Conservation (phyloP, 2,329 filamentous ascomycete genomes). For the Xylaria sp. region DNA sequence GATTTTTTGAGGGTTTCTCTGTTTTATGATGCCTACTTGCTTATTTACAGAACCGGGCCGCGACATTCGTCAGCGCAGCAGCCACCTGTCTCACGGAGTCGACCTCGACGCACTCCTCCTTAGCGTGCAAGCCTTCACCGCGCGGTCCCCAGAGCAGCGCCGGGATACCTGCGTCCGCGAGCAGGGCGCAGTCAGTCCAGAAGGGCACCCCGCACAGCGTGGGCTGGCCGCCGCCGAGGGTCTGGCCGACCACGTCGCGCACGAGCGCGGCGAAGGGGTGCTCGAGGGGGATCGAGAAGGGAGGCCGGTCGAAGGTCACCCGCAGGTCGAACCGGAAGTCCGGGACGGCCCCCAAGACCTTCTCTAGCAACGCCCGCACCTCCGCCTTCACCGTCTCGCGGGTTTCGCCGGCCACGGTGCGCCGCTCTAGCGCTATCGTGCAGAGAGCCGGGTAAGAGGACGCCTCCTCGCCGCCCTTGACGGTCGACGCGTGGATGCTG, state of each 20-base stretch:
- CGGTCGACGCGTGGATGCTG: conserved; percentile 50
- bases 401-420: conserved; percentile 50
- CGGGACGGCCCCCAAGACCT: conserved; percentile 36
- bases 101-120: conserved; percentile 53
- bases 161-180: conserved; percentile 48
- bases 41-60: neutral
- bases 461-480: conserved; percentile 54
- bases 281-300: conserved; percentile 44
- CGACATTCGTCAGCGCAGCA: conserved; percentile 6
- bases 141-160: conserved; percentile 50
- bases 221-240: conserved; percentile 34
- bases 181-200: conserved; percentile 56
- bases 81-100: conserved; percentile 44
- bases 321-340: conserved; percentile 46
- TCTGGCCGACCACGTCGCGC: conserved; percentile 29
- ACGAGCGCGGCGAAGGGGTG: conserved; percentile 45
- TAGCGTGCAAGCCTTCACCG: conserved; percentile 53
- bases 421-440: conserved; percentile 51
- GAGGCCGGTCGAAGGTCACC: conserved; percentile 46
- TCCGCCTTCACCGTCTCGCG: conserved; percentile 41
- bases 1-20: no score
- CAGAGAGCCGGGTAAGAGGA: conserved; percentile 56
- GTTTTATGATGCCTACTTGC: no score
- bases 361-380: conserved; percentile 41
- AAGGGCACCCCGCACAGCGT: conserved; percentile 39